A percentile compares a stretch with the other conserved stretches of the same genome.
Evolutionary conservation across 1,284 basidiomycete species (phyloP).

Genomic region (Irpex lacteus): DNA sequence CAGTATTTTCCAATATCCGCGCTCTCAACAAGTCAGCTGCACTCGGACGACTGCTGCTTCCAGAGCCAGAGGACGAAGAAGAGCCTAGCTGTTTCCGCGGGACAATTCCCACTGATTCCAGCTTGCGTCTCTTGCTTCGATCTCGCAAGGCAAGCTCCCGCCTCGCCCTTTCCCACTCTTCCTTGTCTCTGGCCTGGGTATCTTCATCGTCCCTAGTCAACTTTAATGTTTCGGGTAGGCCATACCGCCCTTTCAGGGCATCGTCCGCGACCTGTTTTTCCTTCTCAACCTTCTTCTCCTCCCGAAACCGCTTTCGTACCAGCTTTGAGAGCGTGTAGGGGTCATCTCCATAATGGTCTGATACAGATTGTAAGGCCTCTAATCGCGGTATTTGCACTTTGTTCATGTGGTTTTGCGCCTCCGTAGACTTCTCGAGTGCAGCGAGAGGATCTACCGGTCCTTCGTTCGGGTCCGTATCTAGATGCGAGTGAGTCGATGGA

Average conservation of each 20-base stretch:
- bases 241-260: constrained; percentile 68
- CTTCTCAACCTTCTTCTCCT: constrained; percentile 78
- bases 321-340: constrained; percentile 79
- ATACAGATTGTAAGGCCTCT: constrained; percentile 71
- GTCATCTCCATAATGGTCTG: constrained; percentile 76
- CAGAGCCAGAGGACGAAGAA: constrained; percentile 9
- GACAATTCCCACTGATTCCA: constrained; percentile 35
- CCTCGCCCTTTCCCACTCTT: constrained; percentile 55
- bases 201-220: constrained; percentile 61
- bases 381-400: constrained; percentile 76
- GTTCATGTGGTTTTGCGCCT: constrained; percentile 69
- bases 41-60: constrained; percentile 18
- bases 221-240: constrained; percentile 59
- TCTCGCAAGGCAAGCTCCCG: constrained; percentile 40
- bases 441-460: constrained; percentile 77
- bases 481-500: constrained; percentile 2
- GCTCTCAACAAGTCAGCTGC: constrained; percentile 46
- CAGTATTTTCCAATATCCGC: constrained; percentile 52
- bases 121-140: constrained; percentile 45
- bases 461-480: constrained; percentile 72
- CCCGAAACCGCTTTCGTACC: constrained; percentile 79
- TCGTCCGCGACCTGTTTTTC: constrained; percentile 68
- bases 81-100: constrained; percentile 18
- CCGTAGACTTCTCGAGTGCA: constrained; percentile 83
- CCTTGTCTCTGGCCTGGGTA: constrained; percentile 53